Evolutionary conservation across 2,329 filamentous ascomycete species (phyloP).

Genomic region (Madurella mycetomatis): DNA sequence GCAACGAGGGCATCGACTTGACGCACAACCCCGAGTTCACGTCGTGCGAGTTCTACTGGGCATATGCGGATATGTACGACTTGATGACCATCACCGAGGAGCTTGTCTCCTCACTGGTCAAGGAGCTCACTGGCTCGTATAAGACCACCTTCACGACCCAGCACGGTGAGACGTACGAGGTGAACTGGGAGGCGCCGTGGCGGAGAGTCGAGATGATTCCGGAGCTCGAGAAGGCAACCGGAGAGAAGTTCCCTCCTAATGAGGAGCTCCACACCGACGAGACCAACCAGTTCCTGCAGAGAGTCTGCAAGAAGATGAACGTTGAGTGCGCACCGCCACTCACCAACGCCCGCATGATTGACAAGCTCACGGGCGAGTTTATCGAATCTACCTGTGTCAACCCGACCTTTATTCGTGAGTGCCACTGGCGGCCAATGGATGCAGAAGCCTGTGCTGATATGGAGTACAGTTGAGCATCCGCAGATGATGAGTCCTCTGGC

Average conservation of each 20-base stretch:
- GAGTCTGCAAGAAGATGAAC: constrained; percentile 80
- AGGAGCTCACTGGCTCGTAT: constrained; percentile 81
- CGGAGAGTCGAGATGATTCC: constrained; percentile 93
- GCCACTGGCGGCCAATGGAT: background rate
- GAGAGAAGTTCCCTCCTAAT: constrained; percentile 88
- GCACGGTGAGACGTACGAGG: constrained; percentile 76
- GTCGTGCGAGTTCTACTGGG: constrained; percentile 94
- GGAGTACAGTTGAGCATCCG: constrained; percentile 51
- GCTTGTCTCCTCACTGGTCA: constrained; percentile 83
- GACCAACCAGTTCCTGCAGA: constrained; percentile 82
- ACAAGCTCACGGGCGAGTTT: constrained; percentile 90
- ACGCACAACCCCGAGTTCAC: constrained; percentile 99
- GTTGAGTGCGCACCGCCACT: constrained; percentile 85
- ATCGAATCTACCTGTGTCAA: constrained; percentile 92
- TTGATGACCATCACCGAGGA: constrained; percentile 90
- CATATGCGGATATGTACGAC: constrained; percentile 88
- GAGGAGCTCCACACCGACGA: constrained; percentile 86
- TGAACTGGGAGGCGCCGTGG: constrained; percentile 98
- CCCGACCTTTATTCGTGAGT: constrained; percentile 73
- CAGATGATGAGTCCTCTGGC: constrained; percentile 92
- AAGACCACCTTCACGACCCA: constrained; percentile 83
- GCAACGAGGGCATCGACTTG: constrained; percentile 85
- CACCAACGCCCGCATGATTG: constrained; percentile 93
- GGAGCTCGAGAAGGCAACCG: constrained; percentile 79
- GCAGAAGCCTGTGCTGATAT: constrained; percentile 7